These are phyloP conservation scores for Fusarium annulatum DNA, from an alignment of 2,329 filamentous ascomycete species.

Conservation along the genomic window DNA sequence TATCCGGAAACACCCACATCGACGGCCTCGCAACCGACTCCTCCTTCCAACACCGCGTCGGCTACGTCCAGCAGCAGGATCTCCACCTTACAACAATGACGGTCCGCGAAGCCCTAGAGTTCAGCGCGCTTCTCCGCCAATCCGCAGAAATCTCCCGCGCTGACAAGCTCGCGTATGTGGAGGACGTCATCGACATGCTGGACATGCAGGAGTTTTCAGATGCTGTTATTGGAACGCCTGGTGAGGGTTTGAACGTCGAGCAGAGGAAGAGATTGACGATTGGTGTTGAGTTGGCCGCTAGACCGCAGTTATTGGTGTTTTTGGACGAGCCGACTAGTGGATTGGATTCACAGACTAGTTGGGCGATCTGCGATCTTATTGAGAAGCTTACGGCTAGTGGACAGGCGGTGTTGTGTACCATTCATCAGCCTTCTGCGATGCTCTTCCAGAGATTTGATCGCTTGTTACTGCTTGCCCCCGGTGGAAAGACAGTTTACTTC, in stretches of 20 bases:
- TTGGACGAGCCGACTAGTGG: constrained; percentile 83
- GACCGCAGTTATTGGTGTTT: constrained; percentile 78
- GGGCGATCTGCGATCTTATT: constrained; percentile 77
- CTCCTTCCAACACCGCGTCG: constrained; percentile 74
- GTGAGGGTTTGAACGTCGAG: constrained; percentile 62
- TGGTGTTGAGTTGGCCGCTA: constrained; percentile 79
- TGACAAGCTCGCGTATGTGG: constrained; percentile 46
- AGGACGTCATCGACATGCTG: constrained; percentile 47
- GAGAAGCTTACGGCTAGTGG: constrained; percentile 68
- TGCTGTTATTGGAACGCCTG: constrained; percentile 64
- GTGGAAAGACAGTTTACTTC: constrained; percentile 70
- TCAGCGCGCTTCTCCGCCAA: constrained; percentile 75
- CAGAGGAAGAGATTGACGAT: constrained; percentile 73
- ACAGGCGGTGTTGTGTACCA: constrained; percentile 59
- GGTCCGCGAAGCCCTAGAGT: constrained; percentile 62
- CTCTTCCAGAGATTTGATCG: constrained; percentile 63
- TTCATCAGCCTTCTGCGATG: constrained; percentile 59
- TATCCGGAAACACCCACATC: constrained; percentile 76
- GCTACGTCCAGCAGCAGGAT: constrained; percentile 79
- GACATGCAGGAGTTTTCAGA: constrained; percentile 73
- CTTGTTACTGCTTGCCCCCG: constrained; percentile 64
- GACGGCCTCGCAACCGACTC: constrained; percentile 72
- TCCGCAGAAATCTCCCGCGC: constrained; percentile 62
- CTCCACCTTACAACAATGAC: constrained; percentile 76
- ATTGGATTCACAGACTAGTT: constrained; percentile 79